These are phyloP conservation scores for Favolaschia claudopus DNA, from an alignment of 768 basidiomycete genomes.

Conservation along the genomic window DNA sequence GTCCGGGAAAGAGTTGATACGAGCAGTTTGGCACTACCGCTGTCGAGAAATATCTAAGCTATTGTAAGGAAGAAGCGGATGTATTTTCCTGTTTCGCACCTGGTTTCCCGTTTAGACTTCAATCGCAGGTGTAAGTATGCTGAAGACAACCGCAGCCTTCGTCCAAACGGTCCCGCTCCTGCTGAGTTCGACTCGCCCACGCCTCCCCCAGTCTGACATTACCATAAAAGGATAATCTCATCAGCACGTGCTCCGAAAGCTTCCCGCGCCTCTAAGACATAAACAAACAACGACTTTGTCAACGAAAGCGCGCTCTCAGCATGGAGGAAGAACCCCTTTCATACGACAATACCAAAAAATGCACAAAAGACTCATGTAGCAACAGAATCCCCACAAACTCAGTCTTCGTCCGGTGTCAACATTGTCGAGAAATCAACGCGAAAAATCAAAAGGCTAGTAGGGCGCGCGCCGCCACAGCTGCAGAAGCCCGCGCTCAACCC, in stretches of 20 bases:
- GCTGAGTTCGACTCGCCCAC: slow-evolving; percentile 6
- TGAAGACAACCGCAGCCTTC: no score
- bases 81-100: no score
- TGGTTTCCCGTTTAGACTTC: no score
- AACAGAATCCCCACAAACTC: background rate
- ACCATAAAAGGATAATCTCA: slow-evolving; percentile 2
- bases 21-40: no score
- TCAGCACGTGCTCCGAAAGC: background rate
- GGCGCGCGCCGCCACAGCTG: background rate
- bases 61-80: no score
- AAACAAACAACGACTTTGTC: background rate
- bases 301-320: background rate
- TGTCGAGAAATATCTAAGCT: no score
- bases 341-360: background rate
- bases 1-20: no score
- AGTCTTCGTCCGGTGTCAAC: background rate
- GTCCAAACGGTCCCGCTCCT: no score
- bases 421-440: background rate
- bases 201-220: no score
- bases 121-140: no score
- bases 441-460: background rate
- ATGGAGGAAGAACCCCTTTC: background rate
- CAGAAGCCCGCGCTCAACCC: background rate
- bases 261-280: background rate
- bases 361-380: background rate